Evolutionary conservation across 345 rosid genomes (phyloP).

Genomic region (Abelmoschus esculentus): DNA sequence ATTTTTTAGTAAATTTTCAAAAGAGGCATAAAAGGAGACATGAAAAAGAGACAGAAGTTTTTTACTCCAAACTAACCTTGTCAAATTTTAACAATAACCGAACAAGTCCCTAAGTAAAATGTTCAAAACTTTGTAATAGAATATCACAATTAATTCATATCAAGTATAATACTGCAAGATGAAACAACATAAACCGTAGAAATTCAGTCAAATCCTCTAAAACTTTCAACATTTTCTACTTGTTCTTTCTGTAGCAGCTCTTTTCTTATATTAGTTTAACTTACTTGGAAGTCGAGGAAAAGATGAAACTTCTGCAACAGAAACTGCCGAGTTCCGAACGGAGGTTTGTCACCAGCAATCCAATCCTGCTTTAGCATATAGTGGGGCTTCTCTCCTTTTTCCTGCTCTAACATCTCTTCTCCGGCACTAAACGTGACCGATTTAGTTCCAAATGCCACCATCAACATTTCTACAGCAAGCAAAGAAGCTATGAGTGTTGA

Average conservation of each 20-base stretch:
- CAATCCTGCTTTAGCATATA: slow-evolving; percentile 74
- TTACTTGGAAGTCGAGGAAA: slow-evolving; percentile 73
- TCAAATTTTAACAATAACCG: too few relatives aligned
- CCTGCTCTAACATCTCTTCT: slow-evolving; percentile 44
- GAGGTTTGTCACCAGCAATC: slow-evolving; percentile 43
- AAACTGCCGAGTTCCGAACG: slow-evolving; percentile 55
- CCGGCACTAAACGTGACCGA: slow-evolving; percentile 55
- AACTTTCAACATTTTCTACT: background rate
- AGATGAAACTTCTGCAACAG: slow-evolving; percentile 58
- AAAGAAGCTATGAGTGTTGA: slow-evolving; percentile 76
- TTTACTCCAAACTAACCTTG: too few relatives aligned
- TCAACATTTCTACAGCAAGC: slow-evolving; percentile 68
- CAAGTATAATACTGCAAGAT: background rate
- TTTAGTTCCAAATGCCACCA: slow-evolving; percentile 70
- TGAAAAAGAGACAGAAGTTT: too few relatives aligned
- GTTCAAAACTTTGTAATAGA: background rate
- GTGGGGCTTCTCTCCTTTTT: slow-evolving; percentile 43
- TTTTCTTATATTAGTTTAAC: slow-evolving; percentile 16
- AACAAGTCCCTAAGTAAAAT: too few relatives aligned
- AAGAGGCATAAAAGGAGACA: too few relatives aligned
- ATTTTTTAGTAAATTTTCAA: too few relatives aligned
- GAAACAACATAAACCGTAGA: too few relatives aligned
- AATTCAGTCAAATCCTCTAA: too few relatives aligned
- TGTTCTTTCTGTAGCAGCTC: too few relatives aligned
- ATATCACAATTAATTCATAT: background rate